A percentile compares a stretch with the other conserved stretches of the same genome.
Evolutionary conservation across 2,329 filamentous ascomycete species (phyloP).

Genomic region (Cladosporium austrohemisphaericum): DNA sequence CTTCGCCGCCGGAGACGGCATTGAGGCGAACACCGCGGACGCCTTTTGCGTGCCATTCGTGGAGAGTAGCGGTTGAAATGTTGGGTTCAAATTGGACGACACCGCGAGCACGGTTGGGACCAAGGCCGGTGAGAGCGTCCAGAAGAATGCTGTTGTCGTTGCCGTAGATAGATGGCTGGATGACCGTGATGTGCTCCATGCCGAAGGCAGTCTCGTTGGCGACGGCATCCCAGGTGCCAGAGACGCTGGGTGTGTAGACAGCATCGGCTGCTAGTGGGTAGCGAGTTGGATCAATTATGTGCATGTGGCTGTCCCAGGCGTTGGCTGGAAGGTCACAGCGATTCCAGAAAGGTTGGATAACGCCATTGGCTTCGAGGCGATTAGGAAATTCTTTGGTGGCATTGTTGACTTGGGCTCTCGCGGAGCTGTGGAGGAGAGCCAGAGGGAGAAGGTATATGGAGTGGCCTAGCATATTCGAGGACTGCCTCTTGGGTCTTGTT

Average conservation of each 20-base stretch:
- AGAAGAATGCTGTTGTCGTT: conserved; percentile 58
- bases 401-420: conserved; percentile 5
- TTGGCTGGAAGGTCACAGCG: conserved; percentile 4
- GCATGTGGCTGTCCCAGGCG: conserved; percentile 49
- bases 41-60: conserved; percentile 54
- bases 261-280: conserved; percentile 44
- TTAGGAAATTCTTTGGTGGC: conserved; percentile 7
- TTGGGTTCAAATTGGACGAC: conserved; percentile 56
- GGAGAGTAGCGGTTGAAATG: conserved; percentile 39
- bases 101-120: conserved; percentile 49
- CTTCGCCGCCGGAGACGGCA: conserved; percentile 49
- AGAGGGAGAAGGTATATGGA: not conserved
- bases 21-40: conserved; percentile 60
- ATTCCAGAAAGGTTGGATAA: conserved; percentile 6
- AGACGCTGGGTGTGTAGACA: conserved; percentile 11
- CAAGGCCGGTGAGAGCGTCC: conserved; percentile 50
- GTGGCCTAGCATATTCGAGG: not conserved
- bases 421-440: not conserved
- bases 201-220: conserved; percentile 38
- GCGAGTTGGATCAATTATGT: conserved; percentile 52
- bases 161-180: conserved; percentile 60
- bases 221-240: conserved; percentile 6
- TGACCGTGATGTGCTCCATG: conserved; percentile 54
- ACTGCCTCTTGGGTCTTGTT: not conserved
- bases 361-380: not conserved